A percentile compares a stretch with the other conserved stretches of the same genome.
These are phyloP conservation scores for Aspergillus versicolor DNA, from an alignment of 2,329 filamentous ascomycete species.

Conservation along the genomic window DNA sequence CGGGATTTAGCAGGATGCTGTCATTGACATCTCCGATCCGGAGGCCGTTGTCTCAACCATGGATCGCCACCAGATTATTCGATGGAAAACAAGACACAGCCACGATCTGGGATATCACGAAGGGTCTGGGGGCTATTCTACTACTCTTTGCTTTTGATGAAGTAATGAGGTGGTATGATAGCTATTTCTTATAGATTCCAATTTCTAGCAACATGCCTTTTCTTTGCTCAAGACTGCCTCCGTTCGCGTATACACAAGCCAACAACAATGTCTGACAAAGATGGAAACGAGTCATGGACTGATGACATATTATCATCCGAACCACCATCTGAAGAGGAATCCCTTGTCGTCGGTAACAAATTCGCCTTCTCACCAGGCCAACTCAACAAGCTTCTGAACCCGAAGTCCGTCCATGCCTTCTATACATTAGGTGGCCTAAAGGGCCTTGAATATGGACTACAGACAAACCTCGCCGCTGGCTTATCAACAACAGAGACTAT, in stretches of 20 bases:
- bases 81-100: neutral
- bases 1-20: neutral
- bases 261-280: constrained; percentile 1
- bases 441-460: constrained; percentile 79
- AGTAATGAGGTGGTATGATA: too few relatives aligned
- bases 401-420: constrained; percentile 81
- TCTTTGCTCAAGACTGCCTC: neutral
- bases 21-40: neutral
- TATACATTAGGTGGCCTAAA: constrained; percentile 75
- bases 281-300: constrained; percentile 1
- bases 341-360: constrained; percentile 72
- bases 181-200: neutral
- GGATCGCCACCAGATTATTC: neutral
- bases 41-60: neutral
- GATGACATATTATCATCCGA: constrained; percentile 70
- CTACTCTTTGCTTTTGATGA: too few relatives aligned
- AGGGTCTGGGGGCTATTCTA: too few relatives aligned
- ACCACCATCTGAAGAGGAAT: constrained; percentile 72
- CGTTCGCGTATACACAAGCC: too few relatives aligned
- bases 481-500: constrained; percentile 71
- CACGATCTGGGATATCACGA: neutral
- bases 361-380: constrained; percentile 83
- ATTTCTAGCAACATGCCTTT: neutral
- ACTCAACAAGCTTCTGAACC: constrained; percentile 82
- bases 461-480: constrained; percentile 69